These are phyloP conservation scores for Pythium rishiriense DNA, from an alignment of 352 stramenopile genomes.

Conservation along the genomic window DNA sequence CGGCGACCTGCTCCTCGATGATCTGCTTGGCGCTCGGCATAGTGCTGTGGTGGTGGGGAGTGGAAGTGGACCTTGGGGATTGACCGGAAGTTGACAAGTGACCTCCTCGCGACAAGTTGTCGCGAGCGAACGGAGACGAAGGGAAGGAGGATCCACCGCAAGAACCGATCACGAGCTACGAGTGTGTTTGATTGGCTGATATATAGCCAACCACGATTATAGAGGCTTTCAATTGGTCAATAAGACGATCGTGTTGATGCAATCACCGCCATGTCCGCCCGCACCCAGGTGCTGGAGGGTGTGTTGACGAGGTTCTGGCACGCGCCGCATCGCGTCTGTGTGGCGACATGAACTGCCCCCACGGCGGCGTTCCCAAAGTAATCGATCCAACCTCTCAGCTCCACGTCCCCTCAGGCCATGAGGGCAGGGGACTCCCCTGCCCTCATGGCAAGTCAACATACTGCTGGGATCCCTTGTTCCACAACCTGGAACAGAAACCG, in stretches of 20 bases:
- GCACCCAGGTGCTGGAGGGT: not conserved
- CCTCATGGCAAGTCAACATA: too few species aligned
- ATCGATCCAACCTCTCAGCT: too few species aligned
- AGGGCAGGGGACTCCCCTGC: too few species aligned
- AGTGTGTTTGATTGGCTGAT: not conserved
- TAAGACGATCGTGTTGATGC: not conserved
- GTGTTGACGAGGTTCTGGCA: too few species aligned
- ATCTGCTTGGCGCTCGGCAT: conserved; percentile 62
- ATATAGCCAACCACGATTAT: not conserved
- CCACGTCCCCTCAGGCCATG: too few species aligned
- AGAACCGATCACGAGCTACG: not conserved
- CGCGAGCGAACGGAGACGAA: not conserved
- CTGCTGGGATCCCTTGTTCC: too few species aligned
- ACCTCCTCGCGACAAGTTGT: not conserved
- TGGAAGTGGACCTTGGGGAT: not conserved
- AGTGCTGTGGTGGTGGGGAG: not conserved
- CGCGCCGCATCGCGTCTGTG: not conserved
- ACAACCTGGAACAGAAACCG: too few species aligned
- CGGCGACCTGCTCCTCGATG: conserved; percentile 63
- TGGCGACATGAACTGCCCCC: too few species aligned
- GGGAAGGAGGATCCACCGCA: not conserved
- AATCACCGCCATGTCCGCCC: conserved; percentile 3
- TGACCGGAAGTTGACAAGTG: conserved; percentile 7
- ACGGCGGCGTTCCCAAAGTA: too few species aligned
- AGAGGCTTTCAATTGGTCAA: not conserved